Percentiles rank a stretch among this genome's conserved stretches.
phyloP scores from a whole-genome alignment of 139 green algal species.

The Ettlia oleoabundans region DNA sequence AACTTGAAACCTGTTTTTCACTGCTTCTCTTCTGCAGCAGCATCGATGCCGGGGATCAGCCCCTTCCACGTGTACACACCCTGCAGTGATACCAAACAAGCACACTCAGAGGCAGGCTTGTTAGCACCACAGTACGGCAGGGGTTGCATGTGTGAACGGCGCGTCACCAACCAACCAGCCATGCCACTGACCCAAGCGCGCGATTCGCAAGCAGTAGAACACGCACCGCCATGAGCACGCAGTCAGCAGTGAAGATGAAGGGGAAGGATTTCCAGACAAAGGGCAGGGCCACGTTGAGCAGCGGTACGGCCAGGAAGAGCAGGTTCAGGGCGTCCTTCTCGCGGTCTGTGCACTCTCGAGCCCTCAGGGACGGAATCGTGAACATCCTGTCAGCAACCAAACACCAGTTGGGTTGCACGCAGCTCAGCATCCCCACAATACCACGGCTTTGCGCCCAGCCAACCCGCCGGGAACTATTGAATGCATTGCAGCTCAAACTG shows the following conservation, averaged over 20 bases:
- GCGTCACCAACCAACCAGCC: too few relatives aligned
- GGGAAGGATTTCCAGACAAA: conserved; percentile 95
- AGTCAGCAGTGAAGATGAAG: conserved; percentile 90
- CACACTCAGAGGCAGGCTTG: too few relatives aligned
- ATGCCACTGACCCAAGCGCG: too few relatives aligned
- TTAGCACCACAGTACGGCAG: too few relatives aligned
- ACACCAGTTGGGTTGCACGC: too few relatives aligned
- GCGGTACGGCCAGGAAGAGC: conserved; percentile 91
- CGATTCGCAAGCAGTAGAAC: background rate
- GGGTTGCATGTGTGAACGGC: too few relatives aligned
- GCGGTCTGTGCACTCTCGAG: conserved; percentile 84
- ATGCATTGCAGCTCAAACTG: too few relatives aligned
- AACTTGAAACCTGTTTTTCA: too few relatives aligned
- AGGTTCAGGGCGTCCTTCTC: conserved; percentile 98
- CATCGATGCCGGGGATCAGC: conserved; percentile 35
- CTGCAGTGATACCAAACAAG: too few relatives aligned
- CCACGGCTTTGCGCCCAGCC: background rate
- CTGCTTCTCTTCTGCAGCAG: conserved; percentile 2
- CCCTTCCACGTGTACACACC: conserved; percentile 86
- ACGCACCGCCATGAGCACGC: conserved; percentile 65
- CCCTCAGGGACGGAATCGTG: conserved; percentile 91
- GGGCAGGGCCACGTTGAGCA: conserved; percentile 94
- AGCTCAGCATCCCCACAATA: background rate
- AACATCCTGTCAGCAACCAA: conserved; percentile 91
- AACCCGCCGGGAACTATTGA: too few relatives aligned